Evolutionary conservation across 345 rosid genomes (phyloP), one percentile per base, ranked within the genome.

Genomic region (Bretschneidera sinensis): DNA sequence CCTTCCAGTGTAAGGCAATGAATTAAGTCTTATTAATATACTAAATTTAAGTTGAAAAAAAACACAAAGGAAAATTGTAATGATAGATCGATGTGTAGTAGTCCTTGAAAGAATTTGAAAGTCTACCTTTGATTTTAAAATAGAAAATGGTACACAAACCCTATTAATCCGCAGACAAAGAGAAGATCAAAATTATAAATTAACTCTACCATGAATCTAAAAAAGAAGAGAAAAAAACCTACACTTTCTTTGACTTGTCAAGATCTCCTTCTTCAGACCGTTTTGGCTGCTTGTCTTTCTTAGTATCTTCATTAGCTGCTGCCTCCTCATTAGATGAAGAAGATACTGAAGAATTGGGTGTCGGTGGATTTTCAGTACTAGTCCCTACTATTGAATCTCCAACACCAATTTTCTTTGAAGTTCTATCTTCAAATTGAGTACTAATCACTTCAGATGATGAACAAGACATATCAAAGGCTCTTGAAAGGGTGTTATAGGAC

Each of bases 291-390:
- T 45, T 55, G 66, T 39, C 45, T 39, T 39, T 80, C 85, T 51
- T 64, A 0, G 88, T 81, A 62, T 80, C 86, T 51, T 84, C 85
- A 15, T 84, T 88, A n/a, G 69, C 79, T 48, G 76, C 8, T 3
- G 33, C 92, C 47, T n/a, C 92, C 47, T 86, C 92, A 48, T 73
- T 78, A 13, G 87, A 79, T 57, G 84, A 84, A 33, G 85, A 86
- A 61, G 90, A 87, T 66, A 84, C 60, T 9, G 79, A 79, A 48
- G 88, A 87, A 67, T 73, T 86, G 43, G 77, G 76, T 39, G 82
- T 69, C 9, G 45, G 10, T 7, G 64, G 53, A 45, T 67, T 66
- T 62, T 77, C 79, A 54, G 65, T n/a, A 54, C 66, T 14, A 39
- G 45, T 14, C 45, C 15, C 45, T 14, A 13, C 45, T n/a, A n/a